These are phyloP conservation scores for Mycena capillaripes DNA, from an alignment of 768 basidiomycete species.

Conservation along the genomic window DNA sequence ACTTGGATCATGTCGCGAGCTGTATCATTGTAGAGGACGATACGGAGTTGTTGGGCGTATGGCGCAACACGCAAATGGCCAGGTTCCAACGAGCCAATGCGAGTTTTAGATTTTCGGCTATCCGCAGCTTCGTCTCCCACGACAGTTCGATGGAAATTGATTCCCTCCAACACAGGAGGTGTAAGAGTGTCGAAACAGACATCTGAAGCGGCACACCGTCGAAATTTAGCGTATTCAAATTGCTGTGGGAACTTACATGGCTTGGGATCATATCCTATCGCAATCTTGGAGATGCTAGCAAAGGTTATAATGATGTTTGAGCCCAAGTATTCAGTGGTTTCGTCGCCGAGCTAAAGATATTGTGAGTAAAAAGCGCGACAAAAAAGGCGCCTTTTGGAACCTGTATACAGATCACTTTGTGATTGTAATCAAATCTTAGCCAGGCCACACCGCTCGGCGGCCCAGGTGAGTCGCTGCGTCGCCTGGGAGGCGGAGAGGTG, in stretches of 20 bases:
- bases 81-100: slow-evolving; percentile 71
- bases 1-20: slow-evolving; percentile 59
- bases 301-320: slow-evolving; percentile 68
- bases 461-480: slow-evolving; percentile 28
- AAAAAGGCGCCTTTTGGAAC: slow-evolving; percentile 50
- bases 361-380: not conserved
- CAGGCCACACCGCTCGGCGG: slow-evolving; percentile 57
- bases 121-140: slow-evolving; percentile 57
- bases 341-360: slow-evolving; percentile 68
- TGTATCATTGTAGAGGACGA: slow-evolving; percentile 67
- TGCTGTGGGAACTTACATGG: slow-evolving; percentile 64
- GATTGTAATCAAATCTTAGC: slow-evolving; percentile 75
- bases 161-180: slow-evolving; percentile 74
- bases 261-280: slow-evolving; percentile 72
- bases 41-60: slow-evolving; percentile 79
- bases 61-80: slow-evolving; percentile 73
- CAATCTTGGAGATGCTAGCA: slow-evolving; percentile 68
- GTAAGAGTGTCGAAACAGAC: slow-evolving; percentile 77
- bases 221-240: slow-evolving; percentile 8
- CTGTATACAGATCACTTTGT: slow-evolving; percentile 74
- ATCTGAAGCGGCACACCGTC: slow-evolving; percentile 52
- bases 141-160: slow-evolving; percentile 68
- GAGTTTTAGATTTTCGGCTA: slow-evolving; percentile 64
- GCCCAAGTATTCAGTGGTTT: slow-evolving; percentile 63
- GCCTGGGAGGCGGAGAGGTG: slow-evolving; percentile 35